Percentiles rank a stretch among this genome's conserved stretches.
Conservation (phyloP, 805 yeast genomes). For the Cyberlindnera amylophila region DNA sequence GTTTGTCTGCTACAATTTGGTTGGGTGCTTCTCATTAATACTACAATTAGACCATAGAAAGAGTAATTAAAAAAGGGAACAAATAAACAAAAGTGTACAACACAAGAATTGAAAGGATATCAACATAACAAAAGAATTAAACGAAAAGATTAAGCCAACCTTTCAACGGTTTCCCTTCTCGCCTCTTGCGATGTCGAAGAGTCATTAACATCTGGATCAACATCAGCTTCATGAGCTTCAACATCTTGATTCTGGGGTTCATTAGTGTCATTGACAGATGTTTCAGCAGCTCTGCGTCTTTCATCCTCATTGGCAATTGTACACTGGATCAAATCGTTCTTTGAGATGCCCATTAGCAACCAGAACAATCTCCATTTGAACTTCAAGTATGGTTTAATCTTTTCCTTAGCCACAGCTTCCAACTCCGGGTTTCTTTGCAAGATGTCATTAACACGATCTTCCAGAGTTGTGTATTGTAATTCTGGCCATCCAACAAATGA, state of each 20-base stretch:
- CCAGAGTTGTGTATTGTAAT: conserved; percentile 35
- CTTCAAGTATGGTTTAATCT: conserved; percentile 32
- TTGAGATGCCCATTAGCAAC: conserved; percentile 53
- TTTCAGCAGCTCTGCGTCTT: conserved; percentile 6
- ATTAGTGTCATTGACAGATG: not conserved
- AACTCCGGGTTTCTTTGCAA: conserved; percentile 38
- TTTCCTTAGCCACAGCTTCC: conserved; percentile 41
- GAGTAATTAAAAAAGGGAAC: not conserved
- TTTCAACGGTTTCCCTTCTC: conserved; percentile 14
- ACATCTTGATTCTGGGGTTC: no score
- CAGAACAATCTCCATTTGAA: conserved; percentile 41
- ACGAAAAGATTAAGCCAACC: conserved; percentile 9
- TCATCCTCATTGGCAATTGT: conserved; percentile 34
- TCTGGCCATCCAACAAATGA: conserved; percentile 28
- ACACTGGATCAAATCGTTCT: conserved; percentile 46
- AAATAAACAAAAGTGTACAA: no score
- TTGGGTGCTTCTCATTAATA: conserved; percentile 26
- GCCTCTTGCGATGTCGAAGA: not conserved
- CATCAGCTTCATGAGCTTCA: no score
- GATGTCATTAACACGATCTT: conserved; percentile 41
- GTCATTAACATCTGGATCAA: not conserved
- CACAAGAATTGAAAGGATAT: not conserved
- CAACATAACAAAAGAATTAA: not conserved
- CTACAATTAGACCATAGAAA: not conserved
- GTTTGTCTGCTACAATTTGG: conserved; percentile 37